phyloP scores from a whole-genome alignment of 2,329 filamentous ascomycete genomes.

The Talaromyces islandicus region DNA sequence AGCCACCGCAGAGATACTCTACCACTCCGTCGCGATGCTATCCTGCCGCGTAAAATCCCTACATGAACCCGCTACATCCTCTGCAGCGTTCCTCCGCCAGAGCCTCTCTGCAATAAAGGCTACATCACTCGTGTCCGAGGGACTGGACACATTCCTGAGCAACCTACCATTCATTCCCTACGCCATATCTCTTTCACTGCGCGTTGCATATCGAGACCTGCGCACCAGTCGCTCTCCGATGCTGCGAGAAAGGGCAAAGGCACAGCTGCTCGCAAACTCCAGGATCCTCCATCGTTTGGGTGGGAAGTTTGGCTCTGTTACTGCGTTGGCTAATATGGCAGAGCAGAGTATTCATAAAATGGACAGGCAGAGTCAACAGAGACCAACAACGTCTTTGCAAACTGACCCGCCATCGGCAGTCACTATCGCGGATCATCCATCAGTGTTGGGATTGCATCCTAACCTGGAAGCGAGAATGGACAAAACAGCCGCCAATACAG shows the following conservation, averaged over 20 bases:
- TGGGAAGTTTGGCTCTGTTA: not conserved
- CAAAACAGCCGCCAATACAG: not conserved
- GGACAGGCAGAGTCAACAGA: slow-evolving; percentile 1
- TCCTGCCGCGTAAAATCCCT: slow-evolving; percentile 45
- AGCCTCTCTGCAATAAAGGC: slow-evolving; percentile 55
- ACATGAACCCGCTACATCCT: slow-evolving; percentile 22
- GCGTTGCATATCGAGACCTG: slow-evolving; percentile 60
- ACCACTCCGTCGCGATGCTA: slow-evolving; percentile 59
- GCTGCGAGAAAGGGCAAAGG: slow-evolving; percentile 38
- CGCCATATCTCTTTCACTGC: slow-evolving; percentile 55
- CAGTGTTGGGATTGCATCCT: not conserved
- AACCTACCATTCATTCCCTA: slow-evolving; percentile 57
- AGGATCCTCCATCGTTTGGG: slow-evolving; percentile 1
- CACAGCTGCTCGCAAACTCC: not conserved
- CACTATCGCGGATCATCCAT: not conserved
- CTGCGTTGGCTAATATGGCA: not conserved
- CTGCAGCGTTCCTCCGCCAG: slow-evolving; percentile 51
- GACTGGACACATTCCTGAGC: slow-evolving; percentile 42
- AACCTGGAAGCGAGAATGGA: not conserved
- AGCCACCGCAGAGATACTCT: slow-evolving; percentile 57
- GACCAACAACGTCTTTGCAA: not conserved
- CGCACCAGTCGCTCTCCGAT: slow-evolving; percentile 54
- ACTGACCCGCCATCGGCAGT: not conserved
- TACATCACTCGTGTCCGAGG: slow-evolving; percentile 48
- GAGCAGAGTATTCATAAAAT: slow-evolving; percentile 5